Percentiles rank a stretch among this genome's conserved stretches.
Conservation (phyloP, 78 protist species). For the Pigoraptor vietnamica region DNA sequence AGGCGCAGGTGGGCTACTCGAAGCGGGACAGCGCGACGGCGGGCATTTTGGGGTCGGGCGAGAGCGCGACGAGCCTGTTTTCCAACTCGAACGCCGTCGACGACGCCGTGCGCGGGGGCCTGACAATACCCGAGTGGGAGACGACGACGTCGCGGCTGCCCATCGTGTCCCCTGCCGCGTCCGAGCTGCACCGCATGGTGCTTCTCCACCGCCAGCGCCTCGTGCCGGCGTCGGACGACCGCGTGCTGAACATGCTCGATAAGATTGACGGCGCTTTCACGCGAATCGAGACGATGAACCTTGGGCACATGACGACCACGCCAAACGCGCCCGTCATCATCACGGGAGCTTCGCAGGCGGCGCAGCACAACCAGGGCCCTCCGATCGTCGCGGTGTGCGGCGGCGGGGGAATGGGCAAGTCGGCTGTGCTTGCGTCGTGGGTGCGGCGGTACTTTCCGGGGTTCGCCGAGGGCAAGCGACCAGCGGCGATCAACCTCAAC, state of each 20-base stretch:
- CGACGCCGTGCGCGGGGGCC: neutral
- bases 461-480: neutral
- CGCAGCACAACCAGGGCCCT: neutral
- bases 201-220: neutral
- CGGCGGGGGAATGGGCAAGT: neutral
- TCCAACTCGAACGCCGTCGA: neutral
- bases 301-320: neutral
- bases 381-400: neutral
- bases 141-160: neutral
- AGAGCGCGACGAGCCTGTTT: neutral
- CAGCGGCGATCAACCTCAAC: neutral
- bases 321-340: neutral
- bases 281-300: neutral
- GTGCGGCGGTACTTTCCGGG: neutral
- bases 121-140: neutral
- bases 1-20: neutral
- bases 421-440: neutral
- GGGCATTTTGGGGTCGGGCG: neutral
- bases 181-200: neutral
- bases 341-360: no score
- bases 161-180: neutral
- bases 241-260: neutral
- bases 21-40: neutral
- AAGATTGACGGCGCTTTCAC: neutral
- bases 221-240: neutral